A percentile compares a stretch with the other conserved stretches of the same genome.
phyloP scores from a whole-genome alignment of 495 filamentous ascomycete genomes.

The Viridothelium virens region DNA sequence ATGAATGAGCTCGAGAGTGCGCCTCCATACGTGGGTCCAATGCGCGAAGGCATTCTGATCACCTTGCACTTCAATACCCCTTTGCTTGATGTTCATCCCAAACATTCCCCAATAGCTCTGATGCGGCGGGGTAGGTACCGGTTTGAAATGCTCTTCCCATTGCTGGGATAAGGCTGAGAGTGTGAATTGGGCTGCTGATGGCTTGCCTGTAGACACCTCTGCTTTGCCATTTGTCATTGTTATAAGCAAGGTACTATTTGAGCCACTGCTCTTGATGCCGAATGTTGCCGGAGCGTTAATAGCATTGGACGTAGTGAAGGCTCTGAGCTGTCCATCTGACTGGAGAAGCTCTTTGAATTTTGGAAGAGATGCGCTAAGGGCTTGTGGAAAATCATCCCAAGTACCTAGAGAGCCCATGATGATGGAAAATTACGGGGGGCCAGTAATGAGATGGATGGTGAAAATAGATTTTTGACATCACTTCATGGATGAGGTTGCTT shows the following conservation, averaged over 20 bases:
- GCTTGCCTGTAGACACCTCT: conserved; percentile 19
- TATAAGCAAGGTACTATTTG: conserved; percentile 29
- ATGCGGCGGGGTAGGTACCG: conserved; percentile 30
- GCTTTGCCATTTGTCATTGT: conserved; percentile 24
- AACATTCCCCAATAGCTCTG: conserved; percentile 39
- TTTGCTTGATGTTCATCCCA: conserved; percentile 35
- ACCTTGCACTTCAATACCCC: conserved; percentile 31
- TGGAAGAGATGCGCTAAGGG: conserved; percentile 11
- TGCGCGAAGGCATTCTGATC: conserved; percentile 30
- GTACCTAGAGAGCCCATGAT: conserved; percentile 1
- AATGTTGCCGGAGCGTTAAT: conserved; percentile 31
- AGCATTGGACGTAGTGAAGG: conserved; percentile 34
- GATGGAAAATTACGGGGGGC: background rate
- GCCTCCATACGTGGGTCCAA: conserved; percentile 34
- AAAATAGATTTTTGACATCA: too few species aligned
- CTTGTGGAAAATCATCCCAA: conserved; percentile 24
- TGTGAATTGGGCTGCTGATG: conserved; percentile 24
- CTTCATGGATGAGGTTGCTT: background rate
- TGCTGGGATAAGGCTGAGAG: conserved; percentile 33
- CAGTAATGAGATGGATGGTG: too few species aligned
- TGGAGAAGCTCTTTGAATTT: conserved; percentile 20
- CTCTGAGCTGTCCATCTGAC: conserved; percentile 31
- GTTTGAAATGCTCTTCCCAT: conserved; percentile 37
- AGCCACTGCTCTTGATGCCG: conserved; percentile 34
- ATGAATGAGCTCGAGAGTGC: conserved; percentile 32